phyloP scores from a whole-genome alignment of 1,139 yeast species.

The Meyerozyma smithsonii region DNA sequence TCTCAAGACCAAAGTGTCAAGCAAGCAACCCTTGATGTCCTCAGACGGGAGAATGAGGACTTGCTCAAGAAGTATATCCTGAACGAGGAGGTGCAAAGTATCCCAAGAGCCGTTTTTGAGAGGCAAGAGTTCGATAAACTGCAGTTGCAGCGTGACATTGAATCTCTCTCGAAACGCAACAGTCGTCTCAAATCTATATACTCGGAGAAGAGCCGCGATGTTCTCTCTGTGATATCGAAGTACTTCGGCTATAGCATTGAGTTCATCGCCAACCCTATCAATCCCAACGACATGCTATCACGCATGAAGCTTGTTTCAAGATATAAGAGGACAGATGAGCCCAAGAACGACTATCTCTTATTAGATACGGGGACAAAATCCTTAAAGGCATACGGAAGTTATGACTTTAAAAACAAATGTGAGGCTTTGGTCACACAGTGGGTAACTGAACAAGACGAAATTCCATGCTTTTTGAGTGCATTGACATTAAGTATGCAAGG shows the following conservation, averaged over 20 bases:
- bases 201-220: conserved; percentile 68
- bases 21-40: conserved; percentile 44
- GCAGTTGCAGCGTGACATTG: conserved; percentile 44
- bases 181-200: conserved; percentile 60
- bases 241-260: conserved; percentile 74
- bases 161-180: conserved; percentile 52
- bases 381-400: conserved; percentile 38
- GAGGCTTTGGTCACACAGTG: conserved; percentile 59
- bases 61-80: conserved; percentile 28
- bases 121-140: conserved; percentile 54
- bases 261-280: conserved; percentile 58
- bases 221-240: conserved; percentile 62
- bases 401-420: conserved; percentile 46
- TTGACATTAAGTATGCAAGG: conserved; percentile 58
- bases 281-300: conserved; percentile 42
- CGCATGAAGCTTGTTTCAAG: conserved; percentile 61
- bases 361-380: conserved; percentile 34
- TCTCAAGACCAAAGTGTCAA: conserved; percentile 60
- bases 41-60: conserved; percentile 60
- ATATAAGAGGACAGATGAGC: conserved; percentile 24
- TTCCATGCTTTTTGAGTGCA: conserved; percentile 79
- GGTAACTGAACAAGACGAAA: conserved; percentile 65
- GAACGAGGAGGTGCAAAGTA: conserved; percentile 9
- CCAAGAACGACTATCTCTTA: conserved; percentile 29
- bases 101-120: conserved; percentile 66